These are phyloP conservation scores for Fusarium longipes DNA, from an alignment of 2,329 filamentous ascomycete genomes.

Conservation along the genomic window DNA sequence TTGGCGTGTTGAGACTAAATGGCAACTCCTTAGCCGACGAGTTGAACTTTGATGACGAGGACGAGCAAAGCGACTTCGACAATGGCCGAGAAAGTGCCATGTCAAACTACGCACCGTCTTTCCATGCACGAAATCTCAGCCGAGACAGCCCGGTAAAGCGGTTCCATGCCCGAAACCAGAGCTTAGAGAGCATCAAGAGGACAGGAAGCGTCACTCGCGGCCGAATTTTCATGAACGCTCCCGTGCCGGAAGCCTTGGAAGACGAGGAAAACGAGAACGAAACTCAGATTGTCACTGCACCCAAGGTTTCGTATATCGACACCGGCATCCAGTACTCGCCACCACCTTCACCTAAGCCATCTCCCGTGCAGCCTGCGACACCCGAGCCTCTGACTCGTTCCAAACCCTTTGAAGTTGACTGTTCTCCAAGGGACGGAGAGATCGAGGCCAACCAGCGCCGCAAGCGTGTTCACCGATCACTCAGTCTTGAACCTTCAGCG, in stretches of 20 bases:
- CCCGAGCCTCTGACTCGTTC: slow-evolving; percentile 57
- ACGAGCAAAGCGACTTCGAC: slow-evolving; percentile 75
- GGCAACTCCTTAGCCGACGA: slow-evolving; percentile 90
- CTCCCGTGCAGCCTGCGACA: slow-evolving; percentile 54
- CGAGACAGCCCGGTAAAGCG: slow-evolving; percentile 65
- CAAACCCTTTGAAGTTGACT: slow-evolving; percentile 57
- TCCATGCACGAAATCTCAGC: slow-evolving; percentile 66
- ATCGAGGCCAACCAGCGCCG: slow-evolving; percentile 79
- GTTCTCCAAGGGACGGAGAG: slow-evolving; percentile 62
- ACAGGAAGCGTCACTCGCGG: slow-evolving; percentile 66
- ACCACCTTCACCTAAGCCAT: slow-evolving; percentile 74
- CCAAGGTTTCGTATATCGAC: slow-evolving; percentile 72
- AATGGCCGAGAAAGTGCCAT: slow-evolving; percentile 72
- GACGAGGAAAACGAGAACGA: slow-evolving; percentile 66
- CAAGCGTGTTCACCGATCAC: slow-evolving; percentile 71
- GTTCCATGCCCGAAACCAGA: slow-evolving; percentile 66
- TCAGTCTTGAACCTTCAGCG: slow-evolving; percentile 60
- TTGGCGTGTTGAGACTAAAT: slow-evolving; percentile 65
- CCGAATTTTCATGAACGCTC: slow-evolving; percentile 64
- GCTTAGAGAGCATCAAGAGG: slow-evolving; percentile 67
- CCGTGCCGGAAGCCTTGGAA: slow-evolving; percentile 67
- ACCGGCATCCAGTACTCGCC: slow-evolving; percentile 86
- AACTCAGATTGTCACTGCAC: slow-evolving; percentile 40
- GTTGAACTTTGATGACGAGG: slow-evolving; percentile 85
- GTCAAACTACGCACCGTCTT: slow-evolving; percentile 58